These are phyloP conservation scores for Arthrinium phaeospermum DNA, from an alignment of 2,329 filamentous ascomycete species.

Conservation along the genomic window DNA sequence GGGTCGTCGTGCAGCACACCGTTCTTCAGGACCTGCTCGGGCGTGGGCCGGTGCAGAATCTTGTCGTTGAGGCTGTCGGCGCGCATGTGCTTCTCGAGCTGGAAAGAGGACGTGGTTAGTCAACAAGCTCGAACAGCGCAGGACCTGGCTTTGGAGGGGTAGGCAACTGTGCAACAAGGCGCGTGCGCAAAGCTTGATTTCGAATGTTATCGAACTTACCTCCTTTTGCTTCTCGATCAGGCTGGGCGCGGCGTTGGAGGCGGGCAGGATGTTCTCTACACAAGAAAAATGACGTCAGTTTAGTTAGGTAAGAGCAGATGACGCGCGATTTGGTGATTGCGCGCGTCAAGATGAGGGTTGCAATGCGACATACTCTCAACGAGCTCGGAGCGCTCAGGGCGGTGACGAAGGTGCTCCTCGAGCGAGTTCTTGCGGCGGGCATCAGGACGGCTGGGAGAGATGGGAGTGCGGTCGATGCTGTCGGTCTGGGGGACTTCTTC, in stretches of 20 bases:
- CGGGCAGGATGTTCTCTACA: slow-evolving; percentile 84
- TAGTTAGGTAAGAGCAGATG: not conserved
- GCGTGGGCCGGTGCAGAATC: slow-evolving; percentile 76
- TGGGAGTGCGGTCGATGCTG: slow-evolving; percentile 61
- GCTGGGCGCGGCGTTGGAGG: slow-evolving; percentile 76
- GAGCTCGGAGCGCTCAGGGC: slow-evolving; percentile 77
- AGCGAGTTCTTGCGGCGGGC: slow-evolving; percentile 69
- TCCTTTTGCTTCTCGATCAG: slow-evolving; percentile 83
- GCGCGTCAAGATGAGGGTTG: slow-evolving; percentile 14
- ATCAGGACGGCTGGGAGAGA: slow-evolving; percentile 58
- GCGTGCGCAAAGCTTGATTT: not conserved
- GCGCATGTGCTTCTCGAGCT: slow-evolving; percentile 85
- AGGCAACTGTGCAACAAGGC: not conserved
- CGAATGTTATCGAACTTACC: slow-evolving; percentile 41
- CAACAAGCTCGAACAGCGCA: not conserved
- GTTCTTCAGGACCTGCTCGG: slow-evolving; percentile 77
- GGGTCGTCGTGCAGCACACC: slow-evolving; percentile 78
- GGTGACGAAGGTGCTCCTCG: slow-evolving; percentile 73
- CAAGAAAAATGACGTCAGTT: slow-evolving; percentile 23
- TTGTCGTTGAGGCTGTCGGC: slow-evolving; percentile 87
- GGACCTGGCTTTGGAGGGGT: not conserved
- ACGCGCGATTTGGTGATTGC: not conserved
- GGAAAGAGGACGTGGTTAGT: not conserved
- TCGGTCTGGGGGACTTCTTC: slow-evolving; percentile 24
- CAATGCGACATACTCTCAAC: slow-evolving; percentile 70